phyloP scores from a whole-genome alignment of 441 rosid species.

The Oxalis stricta region DNA sequence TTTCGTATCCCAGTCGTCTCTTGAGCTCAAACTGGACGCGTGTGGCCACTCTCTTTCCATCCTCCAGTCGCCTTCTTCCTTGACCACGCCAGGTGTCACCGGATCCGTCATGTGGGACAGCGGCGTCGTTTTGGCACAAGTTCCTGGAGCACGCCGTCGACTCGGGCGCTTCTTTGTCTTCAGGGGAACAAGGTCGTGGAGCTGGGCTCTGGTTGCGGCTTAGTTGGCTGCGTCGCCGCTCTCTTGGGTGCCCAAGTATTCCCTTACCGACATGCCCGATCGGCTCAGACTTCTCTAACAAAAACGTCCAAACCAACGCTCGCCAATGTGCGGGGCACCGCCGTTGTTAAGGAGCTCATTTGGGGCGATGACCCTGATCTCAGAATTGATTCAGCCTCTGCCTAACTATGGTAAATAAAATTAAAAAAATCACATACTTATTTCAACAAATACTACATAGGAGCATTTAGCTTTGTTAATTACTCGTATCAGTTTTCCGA shows the following conservation, averaged over 20 bases:
- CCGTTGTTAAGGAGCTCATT: conserved; percentile 45
- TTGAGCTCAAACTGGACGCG: conserved; percentile 61
- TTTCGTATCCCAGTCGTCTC: conserved; percentile 70
- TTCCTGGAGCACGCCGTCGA: conserved; percentile 87
- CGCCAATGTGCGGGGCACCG: conserved; percentile 43
- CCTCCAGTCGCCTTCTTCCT: conserved; percentile 80
- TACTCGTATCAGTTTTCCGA: too few species aligned
- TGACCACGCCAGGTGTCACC: conserved; percentile 87
- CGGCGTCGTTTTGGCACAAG: conserved; percentile 77
- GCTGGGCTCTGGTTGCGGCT: conserved; percentile 90
- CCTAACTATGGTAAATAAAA: conserved; percentile 57
- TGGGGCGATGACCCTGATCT: conserved; percentile 69
- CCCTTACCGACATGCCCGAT: conserved; percentile 83
- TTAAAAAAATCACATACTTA: conserved; percentile 1
- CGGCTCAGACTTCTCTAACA: conserved; percentile 59
- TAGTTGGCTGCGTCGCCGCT: conserved; percentile 91
- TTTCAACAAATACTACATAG: too few species aligned
- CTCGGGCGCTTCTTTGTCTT: conserved; percentile 42
- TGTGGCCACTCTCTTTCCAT: conserved; percentile 75
- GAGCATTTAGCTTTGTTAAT: not conserved
- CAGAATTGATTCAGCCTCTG: conserved; percentile 46
- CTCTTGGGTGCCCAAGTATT: conserved; percentile 71
- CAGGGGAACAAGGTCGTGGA: conserved; percentile 68
- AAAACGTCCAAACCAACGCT: conserved; percentile 54
- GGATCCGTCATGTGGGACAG: conserved; percentile 94